Evolutionary conservation across 2,329 filamentous ascomycete genomes (phyloP).

Genomic region (Microdochium trichocladiopsis): DNA sequence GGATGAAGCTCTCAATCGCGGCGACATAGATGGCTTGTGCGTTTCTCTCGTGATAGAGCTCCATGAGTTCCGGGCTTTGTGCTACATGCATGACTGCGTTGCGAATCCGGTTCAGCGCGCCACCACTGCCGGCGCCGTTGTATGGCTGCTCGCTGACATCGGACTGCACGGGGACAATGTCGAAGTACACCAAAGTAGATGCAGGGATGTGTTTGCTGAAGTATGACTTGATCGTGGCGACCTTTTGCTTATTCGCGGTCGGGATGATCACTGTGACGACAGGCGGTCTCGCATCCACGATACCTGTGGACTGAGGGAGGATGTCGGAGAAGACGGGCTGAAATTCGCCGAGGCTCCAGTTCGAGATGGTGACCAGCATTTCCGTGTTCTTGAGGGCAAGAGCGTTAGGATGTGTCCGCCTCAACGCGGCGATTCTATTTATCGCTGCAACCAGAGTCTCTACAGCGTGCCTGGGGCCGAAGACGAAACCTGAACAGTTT

Average conservation of each 20-base stretch:
- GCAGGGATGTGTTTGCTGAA: neutral
- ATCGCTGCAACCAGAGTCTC: neutral
- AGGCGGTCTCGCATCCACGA: neutral
- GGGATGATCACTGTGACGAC: neutral
- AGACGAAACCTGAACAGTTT: neutral
- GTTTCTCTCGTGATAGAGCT: neutral
- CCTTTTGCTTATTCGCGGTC: neutral
- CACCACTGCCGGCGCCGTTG: neutral
- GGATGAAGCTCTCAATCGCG: neutral
- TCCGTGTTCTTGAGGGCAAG: neutral
- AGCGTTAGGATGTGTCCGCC: neutral
- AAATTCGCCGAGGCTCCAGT: neutral
- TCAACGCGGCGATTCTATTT: neutral
- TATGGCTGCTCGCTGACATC: neutral
- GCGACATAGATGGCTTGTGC: neutral
- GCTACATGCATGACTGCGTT: neutral
- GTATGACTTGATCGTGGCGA: neutral
- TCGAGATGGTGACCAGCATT: neutral
- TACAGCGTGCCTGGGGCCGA: neutral
- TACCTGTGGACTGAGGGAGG: neutral
- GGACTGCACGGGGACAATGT: neutral
- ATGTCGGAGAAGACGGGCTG: neutral
- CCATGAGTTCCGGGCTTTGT: neutral
- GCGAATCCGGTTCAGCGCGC: neutral
- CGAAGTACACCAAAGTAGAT: neutral